Evolutionary conservation across 176 grass and related monocot genomes (phyloP).

Genomic region (Panicum miliaceum): DNA sequence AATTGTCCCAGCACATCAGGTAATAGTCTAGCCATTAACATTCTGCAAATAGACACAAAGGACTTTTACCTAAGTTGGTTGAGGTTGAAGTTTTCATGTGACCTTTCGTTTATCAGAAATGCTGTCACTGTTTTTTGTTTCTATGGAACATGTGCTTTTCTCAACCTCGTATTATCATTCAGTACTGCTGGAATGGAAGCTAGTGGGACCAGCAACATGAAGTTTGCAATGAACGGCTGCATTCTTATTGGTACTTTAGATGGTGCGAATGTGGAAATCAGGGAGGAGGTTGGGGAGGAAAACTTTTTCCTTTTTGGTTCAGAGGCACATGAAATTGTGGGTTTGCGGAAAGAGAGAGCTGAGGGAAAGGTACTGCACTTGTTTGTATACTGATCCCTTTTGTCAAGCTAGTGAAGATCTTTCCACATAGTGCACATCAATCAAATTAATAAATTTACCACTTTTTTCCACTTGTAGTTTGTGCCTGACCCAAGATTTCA

Average conservation of each 20-base stretch:
- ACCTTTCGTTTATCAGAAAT: slow-evolving; percentile 32
- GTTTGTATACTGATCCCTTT: background rate
- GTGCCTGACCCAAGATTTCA: slow-evolving; percentile 90
- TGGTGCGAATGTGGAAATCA: slow-evolving; percentile 99
- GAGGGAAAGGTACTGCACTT: slow-evolving; percentile 76
- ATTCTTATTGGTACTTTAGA: slow-evolving; percentile 95
- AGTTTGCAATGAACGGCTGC: slow-evolving; percentile 96
- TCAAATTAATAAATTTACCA: background rate
- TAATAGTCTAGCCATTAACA: slow-evolving; percentile 35
- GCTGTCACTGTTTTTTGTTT: slow-evolving; percentile 14
- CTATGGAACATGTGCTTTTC: background rate
- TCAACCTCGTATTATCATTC: slow-evolving; percentile 44
- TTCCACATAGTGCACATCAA: slow-evolving; percentile 5
- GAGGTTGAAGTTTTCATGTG: slow-evolving; percentile 16
- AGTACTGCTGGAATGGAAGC: slow-evolving; percentile 99
- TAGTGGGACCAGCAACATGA: slow-evolving; percentile 99
- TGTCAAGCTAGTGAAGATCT: slow-evolving; percentile 33
- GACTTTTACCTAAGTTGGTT: background rate
- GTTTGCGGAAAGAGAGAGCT: slow-evolving; percentile 84
- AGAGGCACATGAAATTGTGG: slow-evolving; percentile 85
- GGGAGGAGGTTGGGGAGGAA: slow-evolving; percentile 96
- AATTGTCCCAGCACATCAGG: slow-evolving; percentile 99
- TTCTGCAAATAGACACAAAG: slow-evolving; percentile 15
- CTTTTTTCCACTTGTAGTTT: slow-evolving; percentile 65
- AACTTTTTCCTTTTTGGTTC: slow-evolving; percentile 99